Conservation (phyloP, 2,329 filamentous ascomycete genomes). For the Phyllosticta citriasiana region DNA sequence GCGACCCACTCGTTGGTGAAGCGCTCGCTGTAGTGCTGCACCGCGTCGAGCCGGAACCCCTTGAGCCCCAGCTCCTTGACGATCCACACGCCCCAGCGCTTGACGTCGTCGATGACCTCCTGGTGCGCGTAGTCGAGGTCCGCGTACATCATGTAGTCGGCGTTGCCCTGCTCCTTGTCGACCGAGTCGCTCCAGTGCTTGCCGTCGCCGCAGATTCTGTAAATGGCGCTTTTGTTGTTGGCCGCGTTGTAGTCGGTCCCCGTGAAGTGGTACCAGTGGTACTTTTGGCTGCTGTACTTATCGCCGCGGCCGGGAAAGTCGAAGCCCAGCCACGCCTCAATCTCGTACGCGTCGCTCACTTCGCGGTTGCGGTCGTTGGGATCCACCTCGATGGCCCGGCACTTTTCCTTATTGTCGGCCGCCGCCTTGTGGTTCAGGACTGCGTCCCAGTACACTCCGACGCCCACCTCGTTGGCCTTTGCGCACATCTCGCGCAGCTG, state of each 20-base stretch:
- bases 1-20: constrained; percentile 57
- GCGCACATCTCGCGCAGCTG: constrained; percentile 47
- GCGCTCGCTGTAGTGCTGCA: constrained; percentile 60
- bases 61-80: constrained; percentile 48
- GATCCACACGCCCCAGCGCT: constrained; percentile 59
- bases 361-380: constrained; percentile 45
- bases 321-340: constrained; percentile 59
- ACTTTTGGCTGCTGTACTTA: constrained; percentile 52
- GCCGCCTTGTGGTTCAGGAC: constrained; percentile 65
- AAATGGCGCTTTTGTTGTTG: constrained; percentile 50
- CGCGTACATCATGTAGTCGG: constrained; percentile 50
- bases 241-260: constrained; percentile 57
- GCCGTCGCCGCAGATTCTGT: constrained; percentile 52
- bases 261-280: constrained; percentile 57
- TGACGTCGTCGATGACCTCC: constrained; percentile 56
- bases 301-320: constrained; percentile 53
- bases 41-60: constrained; percentile 62
- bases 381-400: constrained; percentile 54
- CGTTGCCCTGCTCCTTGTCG: constrained; percentile 55
- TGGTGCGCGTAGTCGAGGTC: constrained; percentile 56
- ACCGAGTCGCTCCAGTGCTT: constrained; percentile 56
- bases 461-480: constrained; percentile 41
- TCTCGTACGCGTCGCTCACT: constrained; percentile 47
- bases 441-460: constrained; percentile 58
- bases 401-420: constrained; percentile 55